Evolutionary conservation across 441 rosid species (phyloP).

Genomic region (Pelargonium myrrhifolium): DNA sequence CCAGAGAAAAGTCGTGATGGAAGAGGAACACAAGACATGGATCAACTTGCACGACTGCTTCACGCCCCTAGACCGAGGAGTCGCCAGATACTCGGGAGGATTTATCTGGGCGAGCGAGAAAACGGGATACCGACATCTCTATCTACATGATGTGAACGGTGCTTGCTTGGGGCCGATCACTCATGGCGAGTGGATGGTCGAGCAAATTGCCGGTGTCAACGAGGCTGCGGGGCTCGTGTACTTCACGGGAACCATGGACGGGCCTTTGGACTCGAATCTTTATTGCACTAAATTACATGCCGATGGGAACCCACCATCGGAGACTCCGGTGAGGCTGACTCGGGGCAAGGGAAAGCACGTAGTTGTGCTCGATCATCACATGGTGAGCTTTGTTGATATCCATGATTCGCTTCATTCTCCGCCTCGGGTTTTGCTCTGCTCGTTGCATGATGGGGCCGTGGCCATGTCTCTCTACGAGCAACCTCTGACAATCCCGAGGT

Average conservation of each 20-base stretch:
- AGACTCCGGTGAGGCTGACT: conserved; percentile 58
- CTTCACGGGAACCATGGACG: conserved; percentile 79
- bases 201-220: conserved; percentile 79
- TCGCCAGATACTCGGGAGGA: conserved; percentile 49
- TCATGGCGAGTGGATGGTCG: conserved; percentile 91
- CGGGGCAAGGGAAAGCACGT: conserved; percentile 77
- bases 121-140: conserved; percentile 81
- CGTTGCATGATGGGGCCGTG: conserved; percentile 50
- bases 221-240: conserved; percentile 59
- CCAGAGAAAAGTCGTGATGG: conserved; percentile 46
- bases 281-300: conserved; percentile 49
- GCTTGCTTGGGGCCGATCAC: conserved; percentile 71
- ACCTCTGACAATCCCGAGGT: conserved; percentile 40
- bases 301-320: conserved; percentile 26
- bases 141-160: conserved; percentile 66
- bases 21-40: conserved; percentile 68
- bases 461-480: conserved; percentile 64
- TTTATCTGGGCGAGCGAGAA: conserved; percentile 95
- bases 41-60: conserved; percentile 86
- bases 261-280: conserved; percentile 70
- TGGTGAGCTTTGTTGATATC: conserved; percentile 77
- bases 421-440: conserved; percentile 59
- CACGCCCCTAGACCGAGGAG: conserved; percentile 65
- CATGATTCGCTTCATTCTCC: conserved; percentile 75
- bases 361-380: conserved; percentile 73